Base-by-base conservation (phyloP, 169 alveolate species). In the Theileria parva region DNA sequence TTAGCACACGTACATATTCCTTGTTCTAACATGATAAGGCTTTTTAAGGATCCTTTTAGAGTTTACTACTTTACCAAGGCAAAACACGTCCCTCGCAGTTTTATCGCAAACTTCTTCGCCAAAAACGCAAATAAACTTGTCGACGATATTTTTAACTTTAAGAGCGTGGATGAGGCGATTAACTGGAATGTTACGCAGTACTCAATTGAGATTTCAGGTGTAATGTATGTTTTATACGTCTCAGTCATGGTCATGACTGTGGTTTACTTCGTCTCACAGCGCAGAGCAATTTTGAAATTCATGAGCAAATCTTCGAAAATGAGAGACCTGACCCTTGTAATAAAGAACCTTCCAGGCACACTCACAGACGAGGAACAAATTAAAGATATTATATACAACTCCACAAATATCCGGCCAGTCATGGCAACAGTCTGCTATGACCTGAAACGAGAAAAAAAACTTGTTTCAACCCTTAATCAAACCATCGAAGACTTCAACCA, bases 161-260 rank as follows among this genome's bases (percentile, higher is more conserved):
- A 75, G 64, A 61, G 61, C 71, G 89, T 83, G 27, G 89, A 83
- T 63, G 89, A 83, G 19, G 89, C 89, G 2, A 83, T 83, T 34
- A 63, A 39, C 19, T 83, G 89, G 89, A 83, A 79, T 57, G 86
- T 83, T 4, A 21, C 55, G 8, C 75, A 77, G 34, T 83, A 83
- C 74, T 67, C 83, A 6, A 59, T 67, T 11, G 89, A 83, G 50
- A 72, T 73, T 8, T 66, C 80, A 44, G 37, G 70, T 1, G 77
- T 65, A 0, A 76, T 71, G 81, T 59, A 68, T 34, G 74, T 69
- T 32, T 64, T 77, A 15, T 83, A 83, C 60, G 2, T 83, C 8
- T 60, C 72, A 17, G 72, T 83, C n/a, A 83, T 83, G 89, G 76
- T 39, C 17, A n/a, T 70, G 27, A 83, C 89, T 3, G 39, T 83